phyloP scores from a whole-genome alignment of 2,329 filamentous ascomycete genomes.

The Fonsecaea multimorphosa region DNA sequence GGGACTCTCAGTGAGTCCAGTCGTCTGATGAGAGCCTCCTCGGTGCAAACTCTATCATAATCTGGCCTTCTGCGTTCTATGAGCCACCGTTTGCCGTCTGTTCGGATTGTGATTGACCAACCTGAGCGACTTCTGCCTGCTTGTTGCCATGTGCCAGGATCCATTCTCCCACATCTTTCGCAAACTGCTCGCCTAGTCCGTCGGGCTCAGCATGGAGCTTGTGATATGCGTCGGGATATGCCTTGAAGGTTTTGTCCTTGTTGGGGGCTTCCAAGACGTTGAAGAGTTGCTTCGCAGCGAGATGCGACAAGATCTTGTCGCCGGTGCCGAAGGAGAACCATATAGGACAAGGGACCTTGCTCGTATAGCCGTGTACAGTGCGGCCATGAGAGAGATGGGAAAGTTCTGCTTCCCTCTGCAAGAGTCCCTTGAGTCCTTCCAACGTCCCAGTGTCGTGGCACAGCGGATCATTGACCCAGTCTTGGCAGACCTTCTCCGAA shows the following conservation, averaged over 20 bases:
- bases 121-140: constrained; percentile 17
- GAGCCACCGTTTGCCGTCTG: constrained; percentile 7
- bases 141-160: constrained; percentile 53
- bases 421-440: constrained; percentile 76
- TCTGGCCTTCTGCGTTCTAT: constrained; percentile 21
- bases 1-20: neutral
- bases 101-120: constrained; percentile 13
- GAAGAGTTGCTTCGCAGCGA: constrained; percentile 69
- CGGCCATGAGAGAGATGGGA: constrained; percentile 55
- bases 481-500: constrained; percentile 67
- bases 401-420: constrained; percentile 73
- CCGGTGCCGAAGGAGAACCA: constrained; percentile 78
- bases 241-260: constrained; percentile 65
- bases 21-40: neutral
- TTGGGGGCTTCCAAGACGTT: constrained; percentile 57
- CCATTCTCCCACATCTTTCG: constrained; percentile 69
- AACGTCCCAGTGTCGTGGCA: constrained; percentile 85
- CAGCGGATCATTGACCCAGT: constrained; percentile 69
- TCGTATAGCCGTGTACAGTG: constrained; percentile 24
- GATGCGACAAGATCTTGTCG: constrained; percentile 72
- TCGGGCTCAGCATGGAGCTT: constrained; percentile 55
- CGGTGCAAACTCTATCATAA: constrained; percentile 4
- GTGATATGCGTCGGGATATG: constrained; percentile 80
- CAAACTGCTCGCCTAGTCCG: constrained; percentile 47
- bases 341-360: constrained; percentile 61